Evolutionary conservation across 805 yeast species (phyloP), one percentile per base, ranked within the genome.

Genomic region (Komagataella pastoris): DNA sequence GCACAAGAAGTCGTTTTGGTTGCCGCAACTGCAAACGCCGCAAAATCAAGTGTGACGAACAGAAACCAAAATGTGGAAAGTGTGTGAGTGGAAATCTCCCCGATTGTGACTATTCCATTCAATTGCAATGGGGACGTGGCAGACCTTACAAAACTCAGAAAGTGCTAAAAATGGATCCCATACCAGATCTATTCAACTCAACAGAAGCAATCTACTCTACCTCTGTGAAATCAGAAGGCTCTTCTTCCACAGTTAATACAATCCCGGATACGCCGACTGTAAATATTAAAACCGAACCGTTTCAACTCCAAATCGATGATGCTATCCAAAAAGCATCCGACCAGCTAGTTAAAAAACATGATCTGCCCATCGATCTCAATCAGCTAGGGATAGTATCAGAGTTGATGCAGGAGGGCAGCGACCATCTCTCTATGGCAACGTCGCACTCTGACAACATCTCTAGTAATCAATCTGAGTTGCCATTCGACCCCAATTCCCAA

Each of bases 21-120:
- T 82, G 88, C 55, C 80, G 74, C 55, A 70, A 74, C 44, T 82
- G 89, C 63, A 82, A 81, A 59, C 68, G 72, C 47, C 65, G 77
- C 30, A 83, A 81, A 60, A 74, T 80, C 43, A 84, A 85, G 62
- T 85, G 95, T 59, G 83, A 81, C 57, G 91, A 85, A 61, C 55
- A 51, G 17, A 81, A 80, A 59, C 93, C 93, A 0, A 54, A 59
- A 0, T 85, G 95, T 58, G 58, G 73, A 0, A 71, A 75, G 53
- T 85, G 95, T 60, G 46, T 59, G 1, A 79, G 75, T 54, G 63
- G 73, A 2, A 63, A 65, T 1, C 40, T 30, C 14, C 62, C 65
- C 14, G 54, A 57, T 1, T 85, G 93, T 64, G 89, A 83, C 59
- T 85, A 85, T 57, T 68, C 81, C 3, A 58, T 85, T 7, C 76